A percentile compares a stretch with the other conserved stretches of the same genome.
Conservation (phyloP, 2,329 filamentous ascomycete species). For the Alternaria alternata region DNA sequence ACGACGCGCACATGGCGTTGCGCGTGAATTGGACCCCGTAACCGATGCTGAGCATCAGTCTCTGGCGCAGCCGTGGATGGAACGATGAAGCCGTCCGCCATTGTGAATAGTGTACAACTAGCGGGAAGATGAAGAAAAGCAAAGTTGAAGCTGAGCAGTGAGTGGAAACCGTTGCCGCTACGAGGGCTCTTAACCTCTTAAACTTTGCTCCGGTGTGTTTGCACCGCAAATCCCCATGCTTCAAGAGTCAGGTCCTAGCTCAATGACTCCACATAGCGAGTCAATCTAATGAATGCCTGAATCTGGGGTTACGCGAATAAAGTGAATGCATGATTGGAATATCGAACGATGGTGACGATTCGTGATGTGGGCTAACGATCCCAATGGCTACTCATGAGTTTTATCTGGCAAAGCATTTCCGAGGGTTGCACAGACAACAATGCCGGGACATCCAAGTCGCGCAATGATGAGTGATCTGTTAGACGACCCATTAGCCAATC, state of each 20-base stretch:
- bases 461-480: not conserved
- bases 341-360: constrained; percentile 8
- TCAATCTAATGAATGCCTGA: constrained; percentile 7
- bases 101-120: constrained; percentile 6
- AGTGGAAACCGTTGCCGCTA: not conserved
- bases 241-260: constrained; percentile 15
- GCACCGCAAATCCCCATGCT: not conserved
- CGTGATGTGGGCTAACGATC: constrained; percentile 11
- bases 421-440: not conserved
- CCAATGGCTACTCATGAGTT: constrained; percentile 8
- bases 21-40: constrained; percentile 45
- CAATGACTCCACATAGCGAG: constrained; percentile 8
- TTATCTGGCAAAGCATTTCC: constrained; percentile 28
- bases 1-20: constrained; percentile 50
- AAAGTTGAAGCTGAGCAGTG: not conserved
- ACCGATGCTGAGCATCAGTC: constrained; percentile 37
- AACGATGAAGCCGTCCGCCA: constrained; percentile 37
- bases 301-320: not conserved
- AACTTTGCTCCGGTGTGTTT: not conserved
- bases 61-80: constrained; percentile 31
- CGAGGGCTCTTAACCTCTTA: constrained; percentile 10
- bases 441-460: not conserved
- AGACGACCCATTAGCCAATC: not conserved
- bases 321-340: not conserved
- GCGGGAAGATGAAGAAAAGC: not conserved